Base-by-base conservation (phyloP, 176 grass and related monocot species). In the Oryza meridionalis region DNA sequence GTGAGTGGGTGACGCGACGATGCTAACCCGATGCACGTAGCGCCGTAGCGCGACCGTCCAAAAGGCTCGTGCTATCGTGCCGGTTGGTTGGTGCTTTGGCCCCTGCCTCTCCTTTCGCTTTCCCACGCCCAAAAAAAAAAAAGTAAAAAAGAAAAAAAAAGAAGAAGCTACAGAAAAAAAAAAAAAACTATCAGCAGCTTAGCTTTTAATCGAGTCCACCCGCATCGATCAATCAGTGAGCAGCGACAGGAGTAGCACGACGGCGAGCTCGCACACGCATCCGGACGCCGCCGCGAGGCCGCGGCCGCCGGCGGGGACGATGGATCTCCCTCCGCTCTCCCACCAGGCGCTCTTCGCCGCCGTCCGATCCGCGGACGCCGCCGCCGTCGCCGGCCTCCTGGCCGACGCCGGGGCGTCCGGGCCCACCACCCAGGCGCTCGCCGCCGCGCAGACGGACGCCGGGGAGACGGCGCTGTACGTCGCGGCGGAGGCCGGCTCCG, bases 381-480 rank as follows among this genome's bases (percentile, higher is more conserved):
- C 69, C n/a, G 93, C 85, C 32, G 90, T 96, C 37, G 89, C 91
- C 67, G 66, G 75, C 76, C 38, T 90, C 21, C 49, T 95, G 85
- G 75, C 17, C 24, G 69, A 82, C 44, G 77, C 77, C 40, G 88
- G 73, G 37, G 84, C 55, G 19, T 71, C 77, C 67, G 84, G 81
- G 44, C 49, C 51, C 71, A 40, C 65, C 8, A 42, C 66, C 11
- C 51, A 83, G 11, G 62, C 85, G 69, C 88, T 94, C 22, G 80
- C 85, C 45, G 71, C 71, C 16, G 91, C 88, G 75, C 91, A 92
- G 90, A 91, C 93, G 67, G 97, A 96, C 29, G 90, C 90, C 7
- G 90, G 90, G 50, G 93, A 99, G 75, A 96, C 97, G 11, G 90
- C 91, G 75, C 91, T 99, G 8, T 99, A 99, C 90, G 91, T 99